Percentiles rank a stretch among this genome's conserved stretches.
Evolutionary conservation across 1,284 basidiomycete genomes (phyloP).

Genomic region (Ustilago hordei): DNA sequence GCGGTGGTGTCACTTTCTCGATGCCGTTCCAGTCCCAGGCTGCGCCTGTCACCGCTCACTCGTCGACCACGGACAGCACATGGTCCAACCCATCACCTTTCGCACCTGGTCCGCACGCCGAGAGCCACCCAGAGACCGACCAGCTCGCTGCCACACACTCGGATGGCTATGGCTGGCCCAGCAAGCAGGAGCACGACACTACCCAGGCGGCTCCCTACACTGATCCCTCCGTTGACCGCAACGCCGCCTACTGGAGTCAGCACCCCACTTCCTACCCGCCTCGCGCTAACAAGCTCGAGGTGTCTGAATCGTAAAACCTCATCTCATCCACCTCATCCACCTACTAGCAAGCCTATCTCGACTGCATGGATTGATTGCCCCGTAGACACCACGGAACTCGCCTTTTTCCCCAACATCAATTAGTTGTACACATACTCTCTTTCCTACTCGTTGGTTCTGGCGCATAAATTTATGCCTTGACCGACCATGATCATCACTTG

Average conservation of each 20-base stretch:
- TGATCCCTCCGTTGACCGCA: slow-evolving; percentile 36
- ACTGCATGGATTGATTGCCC: neutral
- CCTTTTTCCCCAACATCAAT: neutral
- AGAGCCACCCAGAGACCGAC: slow-evolving; percentile 34
- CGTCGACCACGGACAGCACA: slow-evolving; percentile 33
- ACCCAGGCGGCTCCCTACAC: slow-evolving; percentile 67
- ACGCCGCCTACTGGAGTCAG: slow-evolving; percentile 45
- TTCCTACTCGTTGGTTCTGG: neutral
- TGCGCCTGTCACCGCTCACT: slow-evolving; percentile 35
- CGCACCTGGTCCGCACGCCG: slow-evolving; percentile 44
- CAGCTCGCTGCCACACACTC: slow-evolving; percentile 26
- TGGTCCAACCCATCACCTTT: slow-evolving; percentile 53
- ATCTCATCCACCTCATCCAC: neutral
- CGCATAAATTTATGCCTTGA: neutral
- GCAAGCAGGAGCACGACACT: slow-evolving; percentile 72
- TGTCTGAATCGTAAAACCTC: slow-evolving; percentile 25
- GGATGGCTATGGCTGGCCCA: slow-evolving; percentile 49
- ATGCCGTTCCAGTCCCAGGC: slow-evolving; percentile 46
- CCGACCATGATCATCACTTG: neutral
- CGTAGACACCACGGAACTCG: slow-evolving; percentile 12
- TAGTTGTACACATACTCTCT: neutral
- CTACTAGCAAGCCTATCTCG: neutral
- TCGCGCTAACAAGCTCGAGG: slow-evolving; percentile 39
- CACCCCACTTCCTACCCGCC: slow-evolving; percentile 40
- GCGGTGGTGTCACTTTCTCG: slow-evolving; percentile 47